phyloP scores from a whole-genome alignment of 2,329 filamentous ascomycete species.

The Colletotrichum sp. region DNA sequence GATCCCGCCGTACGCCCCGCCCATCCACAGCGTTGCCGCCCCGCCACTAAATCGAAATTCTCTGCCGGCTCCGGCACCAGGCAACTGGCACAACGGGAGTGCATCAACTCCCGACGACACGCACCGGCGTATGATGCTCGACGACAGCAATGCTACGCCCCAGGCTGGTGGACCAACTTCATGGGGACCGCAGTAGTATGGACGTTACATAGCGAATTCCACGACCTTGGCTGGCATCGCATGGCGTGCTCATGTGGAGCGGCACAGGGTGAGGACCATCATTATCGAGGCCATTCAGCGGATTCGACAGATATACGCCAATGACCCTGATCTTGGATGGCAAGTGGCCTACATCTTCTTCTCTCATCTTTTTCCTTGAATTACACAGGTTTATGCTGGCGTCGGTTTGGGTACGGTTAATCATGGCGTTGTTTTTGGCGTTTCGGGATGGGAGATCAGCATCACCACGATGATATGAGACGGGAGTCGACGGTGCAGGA shows the following conservation, averaged over 20 bases:
- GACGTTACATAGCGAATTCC: background rate
- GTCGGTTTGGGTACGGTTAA: background rate
- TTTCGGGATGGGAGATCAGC: background rate
- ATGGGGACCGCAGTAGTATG: background rate
- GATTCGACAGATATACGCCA: background rate
- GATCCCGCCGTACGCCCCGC: background rate
- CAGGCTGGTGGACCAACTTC: background rate
- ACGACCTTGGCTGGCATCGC: background rate
- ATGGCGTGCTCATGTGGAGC: background rate
- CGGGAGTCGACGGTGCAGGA: background rate
- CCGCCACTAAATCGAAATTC: conserved; percentile 9
- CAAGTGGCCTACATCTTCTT: background rate
- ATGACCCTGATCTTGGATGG: background rate
- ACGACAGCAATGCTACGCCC: background rate
- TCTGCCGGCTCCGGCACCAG: background rate
- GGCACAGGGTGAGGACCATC: background rate
- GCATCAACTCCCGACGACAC: background rate
- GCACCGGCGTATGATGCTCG: background rate
- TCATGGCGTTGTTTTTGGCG: background rate
- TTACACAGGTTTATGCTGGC: background rate
- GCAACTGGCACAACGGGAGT: background rate
- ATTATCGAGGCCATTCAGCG: background rate
- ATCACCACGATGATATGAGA: background rate
- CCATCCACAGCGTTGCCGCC: background rate
- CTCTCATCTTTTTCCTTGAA: background rate